Evolutionary conservation across 345 rosid species (phyloP).

Genomic region (Cardamine resedifolia): DNA sequence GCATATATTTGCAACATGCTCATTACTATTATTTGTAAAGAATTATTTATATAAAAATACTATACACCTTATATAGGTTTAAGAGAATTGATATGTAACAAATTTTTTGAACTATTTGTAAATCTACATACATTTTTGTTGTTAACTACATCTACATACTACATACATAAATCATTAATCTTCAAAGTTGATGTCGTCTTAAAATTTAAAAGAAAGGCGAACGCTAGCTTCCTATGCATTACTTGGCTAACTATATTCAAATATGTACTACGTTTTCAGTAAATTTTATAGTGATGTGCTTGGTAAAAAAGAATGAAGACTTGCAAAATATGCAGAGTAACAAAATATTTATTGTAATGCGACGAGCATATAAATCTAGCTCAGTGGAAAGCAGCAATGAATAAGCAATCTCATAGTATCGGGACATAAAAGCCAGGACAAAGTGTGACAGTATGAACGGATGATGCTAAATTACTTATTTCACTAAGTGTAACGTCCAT

Average conservation of each 20-base stretch:
- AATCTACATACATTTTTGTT: no score
- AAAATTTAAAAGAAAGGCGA: not conserved
- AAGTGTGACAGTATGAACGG: slow-evolving; percentile 15
- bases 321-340: not conserved
- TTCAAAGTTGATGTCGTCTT: not conserved
- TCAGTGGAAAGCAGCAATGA: not conserved
- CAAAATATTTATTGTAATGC: not conserved
- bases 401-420: not conserved
- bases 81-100: not conserved
- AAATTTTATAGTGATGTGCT: not conserved
- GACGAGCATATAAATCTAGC: not conserved
- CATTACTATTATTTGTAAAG: not conserved
- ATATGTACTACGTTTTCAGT: not conserved
- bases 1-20: not conserved
- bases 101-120: not conserved
- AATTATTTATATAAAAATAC: no score
- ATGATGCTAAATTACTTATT: not conserved
- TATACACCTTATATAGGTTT: not conserved
- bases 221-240: not conserved
- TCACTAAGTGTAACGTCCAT: not conserved
- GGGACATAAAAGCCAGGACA: not conserved
- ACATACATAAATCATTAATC: not conserved
- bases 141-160: no score
- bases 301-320: not conserved
- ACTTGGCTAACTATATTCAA: not conserved